phyloP scores from a whole-genome alignment of 306 rosid genomes.

The Glycine soja region DNA sequence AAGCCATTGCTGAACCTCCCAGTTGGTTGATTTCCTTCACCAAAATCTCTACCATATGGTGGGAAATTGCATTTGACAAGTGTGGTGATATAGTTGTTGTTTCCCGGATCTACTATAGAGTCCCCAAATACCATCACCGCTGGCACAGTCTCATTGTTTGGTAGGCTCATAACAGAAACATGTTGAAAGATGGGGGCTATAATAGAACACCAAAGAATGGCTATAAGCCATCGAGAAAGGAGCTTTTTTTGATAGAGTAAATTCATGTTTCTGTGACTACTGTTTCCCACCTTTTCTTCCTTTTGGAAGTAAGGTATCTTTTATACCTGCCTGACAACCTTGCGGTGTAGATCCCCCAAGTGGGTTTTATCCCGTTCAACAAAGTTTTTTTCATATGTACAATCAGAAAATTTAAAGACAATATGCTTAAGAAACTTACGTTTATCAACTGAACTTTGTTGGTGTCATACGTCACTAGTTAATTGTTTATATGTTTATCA shows the following conservation, averaged over 20 bases:
- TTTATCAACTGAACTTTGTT: no score
- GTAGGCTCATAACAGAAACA: constrained; percentile 32
- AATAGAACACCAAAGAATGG: constrained; percentile 25
- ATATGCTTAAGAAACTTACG: no score
- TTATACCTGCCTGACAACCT: no score
- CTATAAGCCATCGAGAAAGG: constrained; percentile 2
- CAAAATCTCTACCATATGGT: constrained; percentile 79
- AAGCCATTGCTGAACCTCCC: constrained; percentile 83
- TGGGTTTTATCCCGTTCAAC: background rate
- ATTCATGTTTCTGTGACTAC: constrained; percentile 25
- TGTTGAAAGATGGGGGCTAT: constrained; percentile 20
- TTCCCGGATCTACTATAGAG: constrained; percentile 81
- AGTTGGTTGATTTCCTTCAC: constrained; percentile 53
- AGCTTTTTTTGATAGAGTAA: background rate
- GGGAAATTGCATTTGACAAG: constrained; percentile 61
- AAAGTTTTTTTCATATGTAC: no score
- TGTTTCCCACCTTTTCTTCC: constrained; percentile 7
- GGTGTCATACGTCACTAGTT: no score
- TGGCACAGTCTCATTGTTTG: constrained; percentile 57
- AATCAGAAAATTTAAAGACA: no score
- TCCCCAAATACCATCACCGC: constrained; percentile 80
- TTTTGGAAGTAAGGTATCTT: background rate
- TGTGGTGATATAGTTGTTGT: constrained; percentile 67
- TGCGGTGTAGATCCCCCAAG: background rate
- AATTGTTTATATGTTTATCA: no score